Base-by-base conservation (phyloP, 106 monocot genomes). In the Cymbidium sinense region DNA sequence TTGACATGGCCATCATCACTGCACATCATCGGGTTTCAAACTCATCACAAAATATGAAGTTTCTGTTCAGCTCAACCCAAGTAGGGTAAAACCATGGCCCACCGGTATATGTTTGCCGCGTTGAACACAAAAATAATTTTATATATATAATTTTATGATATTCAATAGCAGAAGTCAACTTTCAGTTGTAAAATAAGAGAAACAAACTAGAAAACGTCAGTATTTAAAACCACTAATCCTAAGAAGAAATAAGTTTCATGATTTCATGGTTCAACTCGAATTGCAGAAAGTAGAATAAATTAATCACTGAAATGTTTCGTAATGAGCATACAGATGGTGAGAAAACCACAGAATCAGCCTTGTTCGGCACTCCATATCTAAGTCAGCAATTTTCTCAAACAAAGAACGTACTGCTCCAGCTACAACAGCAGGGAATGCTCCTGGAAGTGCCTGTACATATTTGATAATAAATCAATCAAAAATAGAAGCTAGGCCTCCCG, bases 291-390 rank as follows among this genome's bases (percentile, higher is more conserved):
- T 21, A 7, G 17, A 37, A 71, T 39, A 71, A 67, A 21, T 71
- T 71, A 17, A 71, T 34, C 37, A 39, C 10, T 36, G 2, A 5
- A 20, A 37, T 37, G 20, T 71, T 10, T 71, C 65, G 36, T 64
- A 44, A 36, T 30, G 37, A 33, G 85, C 94, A 86, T 88, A 98
- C 96, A 98, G 76, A 72, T 98, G 96, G 83, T 94, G 96, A 81
- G 96, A 94, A 88, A 98, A 98, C 96, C 96, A 98, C 23, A 90
- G 75, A 50, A 98, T 98, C 41, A 98, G 91, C 71, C 91, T 86
- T 54, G 84, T 88, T 19, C 96, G 91, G 35, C 96, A 98, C 73
- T 98, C 96, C 94, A 94, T 93, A 84, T 98, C 96, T 84, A 98
- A 70, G 79, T 94, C 86, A 76, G 72, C 83, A 79, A 98, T 94